Evolutionary conservation across 164 flowering plant genomes (phyloP).

Genomic region (Warburgia ugandensis): DNA sequence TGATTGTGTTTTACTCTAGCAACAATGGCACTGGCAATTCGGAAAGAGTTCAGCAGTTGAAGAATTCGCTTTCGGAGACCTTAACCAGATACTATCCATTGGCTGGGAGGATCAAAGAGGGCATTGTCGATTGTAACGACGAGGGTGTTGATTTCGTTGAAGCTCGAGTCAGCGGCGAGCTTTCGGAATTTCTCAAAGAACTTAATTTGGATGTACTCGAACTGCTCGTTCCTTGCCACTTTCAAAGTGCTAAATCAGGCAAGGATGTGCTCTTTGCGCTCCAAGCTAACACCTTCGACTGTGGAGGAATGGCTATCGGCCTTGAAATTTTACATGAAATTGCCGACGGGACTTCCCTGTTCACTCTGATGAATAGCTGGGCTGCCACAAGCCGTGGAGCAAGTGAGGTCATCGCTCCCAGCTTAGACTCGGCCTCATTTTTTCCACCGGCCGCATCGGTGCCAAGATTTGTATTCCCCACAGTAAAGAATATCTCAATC

Average conservation of each 20-base stretch:
- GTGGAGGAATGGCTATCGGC: slow-evolving; percentile 33
- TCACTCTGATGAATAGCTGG: slow-evolving; percentile 28
- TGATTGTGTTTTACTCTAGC: slow-evolving; percentile 8
- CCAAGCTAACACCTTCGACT: slow-evolving; percentile 31
- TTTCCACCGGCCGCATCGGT: slow-evolving; percentile 19
- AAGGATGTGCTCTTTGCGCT: slow-evolving; percentile 13
- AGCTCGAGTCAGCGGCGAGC: background rate
- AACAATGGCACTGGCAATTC: background rate
- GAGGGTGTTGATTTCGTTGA: slow-evolving; percentile 3
- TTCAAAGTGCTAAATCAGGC: background rate
- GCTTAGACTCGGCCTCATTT: slow-evolving; percentile 13
- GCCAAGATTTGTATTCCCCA: background rate
- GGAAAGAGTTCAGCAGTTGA: background rate
- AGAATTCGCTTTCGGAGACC: slow-evolving; percentile 6
- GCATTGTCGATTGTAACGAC: slow-evolving; percentile 4
- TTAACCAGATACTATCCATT: slow-evolving; percentile 9
- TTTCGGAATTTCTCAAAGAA: background rate
- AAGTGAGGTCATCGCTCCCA: slow-evolving; percentile 2
- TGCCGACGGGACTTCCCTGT: slow-evolving; percentile 22
- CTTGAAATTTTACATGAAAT: slow-evolving; percentile 30
- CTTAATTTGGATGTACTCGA: background rate
- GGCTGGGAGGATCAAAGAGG: slow-evolving; percentile 7
- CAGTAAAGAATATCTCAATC: background rate
- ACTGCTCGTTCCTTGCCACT: slow-evolving; percentile 16
- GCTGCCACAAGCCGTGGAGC: slow-evolving; percentile 18